Base-by-base conservation (phyloP, 768 basidiomycete species). In the Macrolepiota albuminosa region DNA sequence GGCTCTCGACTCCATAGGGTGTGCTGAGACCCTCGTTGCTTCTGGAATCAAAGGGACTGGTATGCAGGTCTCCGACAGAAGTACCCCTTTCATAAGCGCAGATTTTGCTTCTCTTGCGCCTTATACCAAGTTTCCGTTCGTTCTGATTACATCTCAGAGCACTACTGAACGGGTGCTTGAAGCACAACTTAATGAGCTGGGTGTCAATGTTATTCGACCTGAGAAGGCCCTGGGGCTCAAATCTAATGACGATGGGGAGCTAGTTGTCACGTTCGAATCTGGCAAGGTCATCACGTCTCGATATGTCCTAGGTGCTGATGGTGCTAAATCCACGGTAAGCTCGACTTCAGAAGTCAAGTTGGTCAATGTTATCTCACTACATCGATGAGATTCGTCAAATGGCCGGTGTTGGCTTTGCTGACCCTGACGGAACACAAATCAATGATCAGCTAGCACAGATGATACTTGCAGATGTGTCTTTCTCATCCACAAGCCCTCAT, bases 261-360 rank as follows among this genome's bases (percentile, higher is more conserved):
- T 76, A 13, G 73, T 79, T 14, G 80, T 80, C n/a, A 63, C 67
- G 0, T 82, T 84, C 61, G 79, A 82, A 34, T 72, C 75, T 48
- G 82, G 82, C 4, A 73, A 73, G 39, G 65, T 70, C 13, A 73
- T 84, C 40, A 73, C 67, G 3, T 67, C 82, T 14, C 74, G 73
- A 37, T 82, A 81, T 65, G 76, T 83, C 5, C 63, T 84, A 36
- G 82, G 79, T 26, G 81, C 82, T 6, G 83, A 85, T 64, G 82
- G 83, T 4, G 69, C 80, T 3, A 73, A 67, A 58, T 84, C 82
- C 0, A 63, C 66, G 37, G 83, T 82, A 63, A 65, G 61, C 52
- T 6, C 39, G 13, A 6, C 9, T 52, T 31, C n/a, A 8, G 7
- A 21, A 45, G 9, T 37, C 13, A 40, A 18, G 39, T 26, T 53